Evolutionary conservation across 2,329 filamentous ascomycete genomes (phyloP).

Genomic region (Fusarium continuum): DNA sequence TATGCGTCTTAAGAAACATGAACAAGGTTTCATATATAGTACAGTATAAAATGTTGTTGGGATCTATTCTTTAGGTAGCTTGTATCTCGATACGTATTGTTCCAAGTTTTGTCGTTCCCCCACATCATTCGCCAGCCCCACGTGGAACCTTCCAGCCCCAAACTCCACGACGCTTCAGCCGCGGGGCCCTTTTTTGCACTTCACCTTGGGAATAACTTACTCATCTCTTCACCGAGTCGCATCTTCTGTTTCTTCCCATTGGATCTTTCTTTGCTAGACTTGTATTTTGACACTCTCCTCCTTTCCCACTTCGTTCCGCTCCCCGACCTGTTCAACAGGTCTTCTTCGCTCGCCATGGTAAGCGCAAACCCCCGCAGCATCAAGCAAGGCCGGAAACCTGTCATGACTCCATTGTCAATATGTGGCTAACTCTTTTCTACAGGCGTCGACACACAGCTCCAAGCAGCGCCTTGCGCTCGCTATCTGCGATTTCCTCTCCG

Average conservation of each 20-base stretch:
- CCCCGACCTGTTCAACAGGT: constrained; percentile 13
- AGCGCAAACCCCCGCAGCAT: constrained; percentile 15
- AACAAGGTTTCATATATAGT: too few relatives aligned
- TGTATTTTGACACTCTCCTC: neutral
- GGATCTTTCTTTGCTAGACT: constrained; percentile 5
- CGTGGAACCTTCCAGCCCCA: constrained; percentile 45
- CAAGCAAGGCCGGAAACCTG: constrained; percentile 4
- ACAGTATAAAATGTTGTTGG: too few relatives aligned
- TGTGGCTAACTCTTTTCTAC: constrained; percentile 7
- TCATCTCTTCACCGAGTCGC: constrained; percentile 11
- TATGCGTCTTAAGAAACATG: too few relatives aligned
- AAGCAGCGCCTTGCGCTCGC: constrained; percentile 93
- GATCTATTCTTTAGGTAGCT: too few relatives aligned
- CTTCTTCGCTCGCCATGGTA: constrained; percentile 20
- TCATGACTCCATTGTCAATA: neutral
- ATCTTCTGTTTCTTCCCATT: neutral
- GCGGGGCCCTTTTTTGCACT: constrained; percentile 33
- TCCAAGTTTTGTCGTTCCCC: constrained; percentile 16
- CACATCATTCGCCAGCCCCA: constrained; percentile 36
- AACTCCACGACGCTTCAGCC: constrained; percentile 38
- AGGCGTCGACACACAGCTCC: constrained; percentile 54
- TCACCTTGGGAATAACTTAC: constrained; percentile 12
- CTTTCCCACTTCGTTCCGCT: neutral
- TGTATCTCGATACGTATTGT: too few relatives aligned
- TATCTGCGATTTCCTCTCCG: constrained; percentile 93